These are phyloP conservation scores for Marsdenia floribunda DNA, from an alignment of 257 asterid species.

Conservation along the genomic window DNA sequence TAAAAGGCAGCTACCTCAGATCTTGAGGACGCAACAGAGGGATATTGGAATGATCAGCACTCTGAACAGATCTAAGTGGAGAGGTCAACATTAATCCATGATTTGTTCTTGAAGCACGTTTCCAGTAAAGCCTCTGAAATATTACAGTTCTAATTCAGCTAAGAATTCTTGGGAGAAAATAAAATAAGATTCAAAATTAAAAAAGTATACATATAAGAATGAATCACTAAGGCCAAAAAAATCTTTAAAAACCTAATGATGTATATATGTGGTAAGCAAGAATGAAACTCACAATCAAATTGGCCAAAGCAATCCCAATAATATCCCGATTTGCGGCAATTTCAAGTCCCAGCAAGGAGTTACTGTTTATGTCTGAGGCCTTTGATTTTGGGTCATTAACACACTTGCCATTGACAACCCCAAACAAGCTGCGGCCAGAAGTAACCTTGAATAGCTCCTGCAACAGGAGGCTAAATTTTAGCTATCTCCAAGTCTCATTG, in stretches of 20 bases:
- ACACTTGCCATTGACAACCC: slow-evolving; percentile 80
- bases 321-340: slow-evolving; percentile 85
- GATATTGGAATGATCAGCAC: slow-evolving; percentile 37
- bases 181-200: slow-evolving; percentile 5
- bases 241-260: not conserved
- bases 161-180: not conserved
- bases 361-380: slow-evolving; percentile 87
- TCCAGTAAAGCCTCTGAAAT: slow-evolving; percentile 96
- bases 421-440: slow-evolving; percentile 80
- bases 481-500: not conserved
- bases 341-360: slow-evolving; percentile 77
- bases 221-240: not conserved
- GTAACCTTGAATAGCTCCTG: slow-evolving; percentile 84
- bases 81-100: slow-evolving; percentile 87
- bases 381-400: slow-evolving; percentile 81
- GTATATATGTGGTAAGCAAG: not conserved
- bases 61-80: slow-evolving; percentile 69
- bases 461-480: slow-evolving; percentile 9
- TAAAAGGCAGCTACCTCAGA: slow-evolving; percentile 53
- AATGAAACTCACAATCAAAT: slow-evolving; percentile 67
- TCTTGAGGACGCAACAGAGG: slow-evolving; percentile 89
- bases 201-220: not conserved
- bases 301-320: slow-evolving; percentile 87
- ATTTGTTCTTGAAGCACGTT: slow-evolving; percentile 76
- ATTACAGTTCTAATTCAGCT: slow-evolving; percentile 9